Base-by-base conservation (phyloP, 169 alveolate genomes). In the Plasmodium blacklocki region DNA sequence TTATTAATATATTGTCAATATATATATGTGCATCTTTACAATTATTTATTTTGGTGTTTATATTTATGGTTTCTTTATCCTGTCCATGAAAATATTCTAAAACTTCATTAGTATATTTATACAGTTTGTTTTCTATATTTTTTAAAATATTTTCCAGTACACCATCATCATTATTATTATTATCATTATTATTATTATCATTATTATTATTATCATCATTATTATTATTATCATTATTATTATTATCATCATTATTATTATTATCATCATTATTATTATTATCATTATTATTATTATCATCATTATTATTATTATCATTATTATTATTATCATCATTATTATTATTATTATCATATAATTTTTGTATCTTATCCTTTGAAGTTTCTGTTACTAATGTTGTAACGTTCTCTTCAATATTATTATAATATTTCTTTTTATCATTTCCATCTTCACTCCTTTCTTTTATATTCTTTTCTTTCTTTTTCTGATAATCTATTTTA, bases 31-130 rank as follows among this genome's bases (percentile, higher is more conserved):
- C 59, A 3, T 76, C 64, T 54, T 80, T 93, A 32, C 95, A 94
- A 64, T 92, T 76, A 64, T 92, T 91, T 43, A 94, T 59, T 67
- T 94, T 76, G 4, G 74, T 88, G 29, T 91, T 62, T 50, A 90
- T 88, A 54, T 92, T 89, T 1, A 70, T 47, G 2, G 92, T 64
- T 47, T 94, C 93, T 60, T 89, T 68, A 54, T 88, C 91, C 59
- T 94, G 91, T 66, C 67, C 86, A 39, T 71, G 11, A 32, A 92
- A 88, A 3, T 88, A 67, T 14, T 66, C 62, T 74, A 92, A 74
- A 54, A 91, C 72, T 32, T 94, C 93, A 23, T 92, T 71, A 56
- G 93, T 93, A 74, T 89, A 86, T 19, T 59, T 32, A 59, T 76
- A 52, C 4, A 92, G 87, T 19, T 78, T 76, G 11, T 47, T 19